Base-by-base conservation (phyloP, 1,284 basidiomycete genomes). In the Ceratobasidium sp. region DNA sequence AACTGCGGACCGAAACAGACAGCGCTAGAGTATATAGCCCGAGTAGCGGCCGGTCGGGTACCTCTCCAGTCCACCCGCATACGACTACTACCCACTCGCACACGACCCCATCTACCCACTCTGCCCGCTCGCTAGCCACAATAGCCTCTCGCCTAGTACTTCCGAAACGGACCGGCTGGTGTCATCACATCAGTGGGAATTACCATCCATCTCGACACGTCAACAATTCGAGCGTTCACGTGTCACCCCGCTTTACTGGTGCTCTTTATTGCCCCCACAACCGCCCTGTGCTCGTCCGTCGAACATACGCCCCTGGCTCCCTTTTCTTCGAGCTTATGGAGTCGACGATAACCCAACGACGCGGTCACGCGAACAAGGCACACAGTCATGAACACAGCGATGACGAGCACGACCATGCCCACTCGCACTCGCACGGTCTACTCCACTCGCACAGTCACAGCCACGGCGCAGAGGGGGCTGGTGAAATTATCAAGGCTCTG, bases 371-470 rank as follows among this genome's bases (percentile, higher is more conserved):
- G 20, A 50, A 38, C 38, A 67, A 67, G 38, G 38, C 34, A 10
- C 22, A 70, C 32, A 27, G 77, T 1, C 88, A 90, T 74, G 84
- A 84, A 8, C 90, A 92, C 76, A 84, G 85, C 45, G 88, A 91
- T 75, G 82, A 80, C 29, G 86, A 89, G 69, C 84, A 88, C 56
- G 86, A 83, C 32, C 86, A 90, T 72, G 80, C 80, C n/a, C 68
- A 89, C 87, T 5, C 79, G 90, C 69, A 83, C 86, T 72, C 88
- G 90, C 49, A 81, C 82, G 90, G 75, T 49, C 84, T 79, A 42
- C 38, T 57, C 45, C 71, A 57, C n/a, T 69, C 45, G 25, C 54
- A 60, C 49, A n/a, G 20, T 67, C 45, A 34, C 55, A 25, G 31
- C 56, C 62, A 60, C 40, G 64, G 45, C 22, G 60, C 52, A 42